These are phyloP conservation scores for Bathelium albidoporum DNA, from an alignment of 495 filamentous ascomycete genomes.

Conservation along the genomic window DNA sequence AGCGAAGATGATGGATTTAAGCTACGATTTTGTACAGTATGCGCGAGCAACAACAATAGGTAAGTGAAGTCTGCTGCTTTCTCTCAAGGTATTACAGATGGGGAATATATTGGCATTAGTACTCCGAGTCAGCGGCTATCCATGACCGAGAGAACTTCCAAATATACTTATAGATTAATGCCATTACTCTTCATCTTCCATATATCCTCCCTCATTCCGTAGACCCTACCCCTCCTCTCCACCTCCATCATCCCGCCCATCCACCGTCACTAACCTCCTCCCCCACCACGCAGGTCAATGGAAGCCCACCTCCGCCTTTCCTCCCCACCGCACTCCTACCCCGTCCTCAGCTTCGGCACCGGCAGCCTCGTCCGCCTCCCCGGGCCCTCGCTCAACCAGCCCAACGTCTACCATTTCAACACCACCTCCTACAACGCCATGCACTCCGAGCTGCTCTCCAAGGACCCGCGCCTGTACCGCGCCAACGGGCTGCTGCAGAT, in stretches of 20 bases:
- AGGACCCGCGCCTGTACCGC: slow-evolving; percentile 81
- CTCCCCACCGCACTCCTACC: slow-evolving; percentile 56
- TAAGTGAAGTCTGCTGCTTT: slow-evolving; percentile 31
- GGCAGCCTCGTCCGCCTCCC: slow-evolving; percentile 91
- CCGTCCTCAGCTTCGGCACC: slow-evolving; percentile 95
- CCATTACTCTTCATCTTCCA: background rate
- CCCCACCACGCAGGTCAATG: slow-evolving; percentile 58
- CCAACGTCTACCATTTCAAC: slow-evolving; percentile 97
- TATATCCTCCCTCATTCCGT: background rate
- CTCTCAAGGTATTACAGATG: background rate
- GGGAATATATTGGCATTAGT: background rate
- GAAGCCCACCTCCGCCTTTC: slow-evolving; percentile 90
- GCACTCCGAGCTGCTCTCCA: slow-evolving; percentile 73
- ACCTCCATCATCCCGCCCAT: background rate
- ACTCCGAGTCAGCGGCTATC: too few relatives aligned
- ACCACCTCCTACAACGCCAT: slow-evolving; percentile 85
- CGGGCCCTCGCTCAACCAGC: slow-evolving; percentile 79
- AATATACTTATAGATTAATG: background rate
- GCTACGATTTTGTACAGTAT: slow-evolving; percentile 96
- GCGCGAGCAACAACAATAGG: slow-evolving; percentile 93
- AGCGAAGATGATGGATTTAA: slow-evolving; percentile 44
- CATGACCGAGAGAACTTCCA: background rate
- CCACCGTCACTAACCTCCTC: slow-evolving; percentile 9
- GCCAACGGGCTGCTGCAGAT: slow-evolving; percentile 91
- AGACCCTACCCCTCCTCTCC: background rate